Percentiles rank a stretch among this genome's conserved stretches.
These are phyloP conservation scores for Reticulascus tulasneorum DNA, from an alignment of 2,329 filamentous ascomycete genomes.

Conservation along the genomic window DNA sequence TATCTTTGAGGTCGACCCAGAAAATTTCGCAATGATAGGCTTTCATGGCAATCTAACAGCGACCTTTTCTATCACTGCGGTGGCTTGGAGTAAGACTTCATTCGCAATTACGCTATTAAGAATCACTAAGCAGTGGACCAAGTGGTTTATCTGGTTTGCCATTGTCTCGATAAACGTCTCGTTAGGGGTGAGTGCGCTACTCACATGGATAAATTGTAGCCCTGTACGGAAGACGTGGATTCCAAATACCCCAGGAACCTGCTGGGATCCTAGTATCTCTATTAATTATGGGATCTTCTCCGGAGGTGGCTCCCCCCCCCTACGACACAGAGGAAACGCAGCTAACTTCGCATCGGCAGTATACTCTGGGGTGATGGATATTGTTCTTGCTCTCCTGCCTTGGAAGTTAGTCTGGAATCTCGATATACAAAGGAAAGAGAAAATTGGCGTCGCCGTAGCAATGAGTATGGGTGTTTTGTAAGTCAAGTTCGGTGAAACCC, in stretches of 20 bases:
- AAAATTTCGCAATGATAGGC: conserved; percentile 6
- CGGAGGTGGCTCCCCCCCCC: no score
- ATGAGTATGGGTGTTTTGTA: conserved; percentile 25
- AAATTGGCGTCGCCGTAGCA: conserved; percentile 20
- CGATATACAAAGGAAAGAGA: conserved; percentile 22
- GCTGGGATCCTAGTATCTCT: conserved; percentile 6
- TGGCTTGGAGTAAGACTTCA: conserved; percentile 21
- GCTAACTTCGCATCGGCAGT: no score
- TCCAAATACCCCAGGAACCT: conserved; percentile 2
- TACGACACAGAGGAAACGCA: no score
- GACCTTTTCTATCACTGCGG: conserved; percentile 9
- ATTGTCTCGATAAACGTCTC: conserved; percentile 18
- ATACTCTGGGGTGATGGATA: conserved; percentile 8
- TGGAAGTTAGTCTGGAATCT: conserved; percentile 22
- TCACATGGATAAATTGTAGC: conserved; percentile 17
- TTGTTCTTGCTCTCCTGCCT: conserved; percentile 14
- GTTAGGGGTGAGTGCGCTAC: conserved; percentile 2
- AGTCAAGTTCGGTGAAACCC: no score
- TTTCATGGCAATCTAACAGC: conserved; percentile 6
- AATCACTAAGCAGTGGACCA: conserved; percentile 15
- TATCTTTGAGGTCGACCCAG: conserved; percentile 7
- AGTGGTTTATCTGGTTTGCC: conserved; percentile 19
- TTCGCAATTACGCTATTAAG: conserved; percentile 25
- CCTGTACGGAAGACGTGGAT: conserved; percentile 20
- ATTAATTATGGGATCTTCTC: conserved; percentile 12